Base-by-base conservation (phyloP, 345 rosid species). In the Erysimum cheiranthoides region DNA sequence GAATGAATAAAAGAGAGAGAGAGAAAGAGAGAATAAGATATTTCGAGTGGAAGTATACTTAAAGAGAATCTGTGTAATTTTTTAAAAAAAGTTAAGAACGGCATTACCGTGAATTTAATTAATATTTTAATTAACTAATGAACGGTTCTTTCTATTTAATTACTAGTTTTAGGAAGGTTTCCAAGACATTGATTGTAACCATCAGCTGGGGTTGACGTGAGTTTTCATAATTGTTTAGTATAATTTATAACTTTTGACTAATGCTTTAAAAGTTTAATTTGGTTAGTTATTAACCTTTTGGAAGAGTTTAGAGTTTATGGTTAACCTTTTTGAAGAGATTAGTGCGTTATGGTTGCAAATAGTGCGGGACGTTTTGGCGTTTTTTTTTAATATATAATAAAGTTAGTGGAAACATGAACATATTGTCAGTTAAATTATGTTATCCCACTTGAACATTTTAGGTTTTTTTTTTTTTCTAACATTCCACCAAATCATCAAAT, bases 71-170 rank as follows among this genome's bases (percentile, higher is more conserved):
- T 63, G 39, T 71, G 68, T 71, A 4, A 43, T 5, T 38, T 68
- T 62, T 68, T 3, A 2, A 0, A 54, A 76, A 66, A 31, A 2
- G 6, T 1, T 21, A 5, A 34, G 59, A 76, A 76, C 49, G 74
- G 69, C 79, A 76, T 69, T 76, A 72, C 78, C 25, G 73, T 32
- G 70, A 66, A 16, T 2, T 49, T 38, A n/a, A 72, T 59, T 78
- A 67, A 34, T 72, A 66, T 66, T 72, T 60, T 47, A 71, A 71
- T 78, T 45, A 17, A 12, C 74, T 60, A 31, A 36, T 27, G 78
- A 59, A 78, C 70, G 52, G 65, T 73, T 78, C 73, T 58, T 51
- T 64, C 40, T 45, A 39, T 18, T 49, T 38, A n/a, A 43, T 66
- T 53, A 45, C 39, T 74, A 27, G 16, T 62, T 74, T 74, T 53